Conservation (phyloP, 495 filamentous ascomycete genomes). For the Penicillium cinerascens region DNA sequence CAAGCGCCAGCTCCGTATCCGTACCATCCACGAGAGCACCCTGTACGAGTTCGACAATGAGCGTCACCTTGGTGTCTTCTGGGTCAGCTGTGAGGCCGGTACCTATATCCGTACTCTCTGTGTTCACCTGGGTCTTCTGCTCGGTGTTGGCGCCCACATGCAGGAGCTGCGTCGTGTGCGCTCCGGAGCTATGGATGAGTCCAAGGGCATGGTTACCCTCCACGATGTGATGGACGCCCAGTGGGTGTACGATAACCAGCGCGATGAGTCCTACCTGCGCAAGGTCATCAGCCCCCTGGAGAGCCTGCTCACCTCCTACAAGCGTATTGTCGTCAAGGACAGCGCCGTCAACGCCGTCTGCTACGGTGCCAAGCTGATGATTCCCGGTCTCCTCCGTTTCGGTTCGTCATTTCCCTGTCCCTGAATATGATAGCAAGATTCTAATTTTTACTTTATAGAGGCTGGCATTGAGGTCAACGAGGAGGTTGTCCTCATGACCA, state of each 20-base stretch:
- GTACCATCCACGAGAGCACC: slow-evolving; percentile 94
- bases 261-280: slow-evolving; percentile 83
- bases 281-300: slow-evolving; percentile 87
- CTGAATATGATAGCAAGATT: slow-evolving; percentile 9
- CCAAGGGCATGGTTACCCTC: slow-evolving; percentile 80
- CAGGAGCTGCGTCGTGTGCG: slow-evolving; percentile 94
- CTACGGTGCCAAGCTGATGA: slow-evolving; percentile 98
- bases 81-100: slow-evolving; percentile 97
- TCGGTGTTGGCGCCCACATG: slow-evolving; percentile 97
- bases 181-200: slow-evolving; percentile 90
- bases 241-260: slow-evolving; percentile 86
- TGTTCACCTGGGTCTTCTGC: slow-evolving; percentile 87
- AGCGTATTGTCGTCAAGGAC: slow-evolving; percentile 96
- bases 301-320: slow-evolving; percentile 85
- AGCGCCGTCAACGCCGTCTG: slow-evolving; percentile 93
- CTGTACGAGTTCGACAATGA: slow-evolving; percentile 97
- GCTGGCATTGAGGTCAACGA: slow-evolving; percentile 81
- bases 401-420: slow-evolving; percentile 47
- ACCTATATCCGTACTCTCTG: slow-evolving; percentile 98
- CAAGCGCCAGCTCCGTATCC: slow-evolving; percentile 95
- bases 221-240: slow-evolving; percentile 96
- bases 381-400: slow-evolving; percentile 88
- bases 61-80: slow-evolving; percentile 95
- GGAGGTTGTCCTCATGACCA: slow-evolving; percentile 95
- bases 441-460: slow-evolving; percentile 48